Evolutionary conservation across 2,329 filamentous ascomycete genomes (phyloP), one percentile per base, ranked within the genome.

Genomic region (Simplicillium sp.): DNA sequence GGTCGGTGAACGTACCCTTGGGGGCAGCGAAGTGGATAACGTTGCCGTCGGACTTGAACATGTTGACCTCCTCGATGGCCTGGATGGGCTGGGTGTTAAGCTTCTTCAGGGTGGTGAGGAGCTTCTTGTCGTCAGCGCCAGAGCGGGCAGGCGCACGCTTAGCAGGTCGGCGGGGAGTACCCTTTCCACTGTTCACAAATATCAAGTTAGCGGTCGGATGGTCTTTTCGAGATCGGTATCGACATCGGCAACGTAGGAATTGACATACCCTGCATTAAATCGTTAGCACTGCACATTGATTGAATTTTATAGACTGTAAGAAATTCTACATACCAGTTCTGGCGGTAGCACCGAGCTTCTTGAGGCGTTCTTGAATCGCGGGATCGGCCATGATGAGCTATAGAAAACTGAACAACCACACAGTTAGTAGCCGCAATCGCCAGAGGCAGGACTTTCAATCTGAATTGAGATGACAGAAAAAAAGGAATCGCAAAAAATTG

Each of bases 21-120:
- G 92, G 92, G 61, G 87, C 87, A 58, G 87, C 84, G 67, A 98
- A 98, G 80, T 98, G 92, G 62, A 98, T 97, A 68, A 98, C 92
- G 69, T 98, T 98, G 68, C 92, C 92, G 66, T 98, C 92, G 65
- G 86, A 84, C 85, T 98, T 98, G 84, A 98, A 98, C 92, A 98
- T 98, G 84, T 98, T 98, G 67, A 98, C 92, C 77, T 98, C 92
- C 82, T 98, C 92, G 59, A 98, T 98, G 53, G 86, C 87, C 76
- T 94, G 89, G 71, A 98, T 97, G 60, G 92, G 92, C 80, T 98
- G 92, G 45, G 94, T 90, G 72, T 97, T 97, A 68, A 98, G 82
- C 84, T 98, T 98, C 86, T 98, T 98, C 54, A 98, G 79, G 48
- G 87, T 75, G 48, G 83, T 80, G 75, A 98, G 92, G 51, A 98